phyloP scores from a whole-genome alignment of 179 eudicot genomes.

The Spinacia oleracea region DNA sequence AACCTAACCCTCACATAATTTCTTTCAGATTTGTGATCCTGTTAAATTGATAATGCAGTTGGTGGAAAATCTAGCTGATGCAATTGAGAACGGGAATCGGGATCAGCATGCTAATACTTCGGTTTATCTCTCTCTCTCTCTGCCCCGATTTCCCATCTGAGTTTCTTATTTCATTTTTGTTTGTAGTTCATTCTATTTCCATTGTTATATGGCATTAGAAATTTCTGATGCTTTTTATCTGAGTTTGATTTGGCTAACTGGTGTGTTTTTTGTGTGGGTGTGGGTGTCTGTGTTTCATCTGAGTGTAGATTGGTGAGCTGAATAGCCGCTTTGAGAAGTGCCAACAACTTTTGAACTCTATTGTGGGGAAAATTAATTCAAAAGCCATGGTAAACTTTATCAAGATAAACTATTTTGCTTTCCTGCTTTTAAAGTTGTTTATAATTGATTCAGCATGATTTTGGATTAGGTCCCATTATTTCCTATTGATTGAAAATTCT shows the following conservation, averaged over 20 bases:
- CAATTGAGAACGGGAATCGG: conserved; percentile 71
- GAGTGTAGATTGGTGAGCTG: conserved; percentile 70
- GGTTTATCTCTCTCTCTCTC: conserved; percentile 46
- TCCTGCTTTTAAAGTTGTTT: neutral
- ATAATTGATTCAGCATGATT: neutral
- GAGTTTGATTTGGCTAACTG: conserved; percentile 5
- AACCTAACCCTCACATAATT: neutral
- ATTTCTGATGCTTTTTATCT: neutral
- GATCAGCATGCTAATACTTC: conserved; percentile 88
- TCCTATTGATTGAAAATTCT: neutral
- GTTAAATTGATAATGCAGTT: conserved; percentile 46
- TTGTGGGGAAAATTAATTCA: conserved; percentile 63
- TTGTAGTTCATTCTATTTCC: neutral
- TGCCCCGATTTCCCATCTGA: neutral
- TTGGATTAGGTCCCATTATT: neutral
- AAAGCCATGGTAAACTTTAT: conserved; percentile 60
- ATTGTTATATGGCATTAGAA: neutral
- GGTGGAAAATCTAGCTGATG: conserved; percentile 91
- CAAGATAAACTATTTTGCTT: neutral
- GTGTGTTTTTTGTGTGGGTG: neutral
- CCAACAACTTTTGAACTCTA: conserved; percentile 86
- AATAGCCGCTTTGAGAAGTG: conserved; percentile 86
- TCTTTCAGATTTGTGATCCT: conserved; percentile 13
- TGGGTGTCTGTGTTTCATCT: conserved; percentile 11
- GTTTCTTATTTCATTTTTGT: neutral